phyloP scores from a whole-genome alignment of 805 yeast genomes.

The Lipomyces chichibuensis region DNA sequence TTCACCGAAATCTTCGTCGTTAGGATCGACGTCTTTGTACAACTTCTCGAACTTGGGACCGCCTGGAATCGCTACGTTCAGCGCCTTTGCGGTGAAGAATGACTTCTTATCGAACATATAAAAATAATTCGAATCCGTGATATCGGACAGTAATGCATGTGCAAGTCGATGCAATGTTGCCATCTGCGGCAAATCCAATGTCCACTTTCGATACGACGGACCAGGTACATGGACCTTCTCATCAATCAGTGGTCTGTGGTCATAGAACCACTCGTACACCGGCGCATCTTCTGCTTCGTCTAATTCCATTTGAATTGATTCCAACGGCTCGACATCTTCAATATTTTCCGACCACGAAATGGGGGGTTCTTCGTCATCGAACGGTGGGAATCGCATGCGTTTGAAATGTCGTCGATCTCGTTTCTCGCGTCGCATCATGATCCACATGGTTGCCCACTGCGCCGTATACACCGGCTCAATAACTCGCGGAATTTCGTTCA shows the following conservation, averaged over 20 bases:
- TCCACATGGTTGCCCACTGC: conserved; percentile 95
- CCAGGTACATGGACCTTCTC: conserved; percentile 65
- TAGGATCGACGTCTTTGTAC: conserved; percentile 62
- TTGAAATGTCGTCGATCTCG: conserved; percentile 87
- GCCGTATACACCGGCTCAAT: conserved; percentile 89
- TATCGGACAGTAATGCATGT: conserved; percentile 67
- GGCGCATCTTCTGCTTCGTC: conserved; percentile 63
- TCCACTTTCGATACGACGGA: conserved; percentile 75
- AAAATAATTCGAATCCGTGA: conserved; percentile 59
- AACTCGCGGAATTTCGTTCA: conserved; percentile 88
- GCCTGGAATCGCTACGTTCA: conserved; percentile 85
- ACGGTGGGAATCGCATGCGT: conserved; percentile 91
- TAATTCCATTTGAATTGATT: conserved; percentile 69
- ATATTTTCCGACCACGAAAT: conserved; percentile 79
- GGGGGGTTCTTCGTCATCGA: conserved; percentile 97
- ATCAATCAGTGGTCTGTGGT: conserved; percentile 70
- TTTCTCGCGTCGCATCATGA: conserved; percentile 90
- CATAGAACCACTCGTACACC: conserved; percentile 78
- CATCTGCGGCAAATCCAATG: conserved; percentile 62
- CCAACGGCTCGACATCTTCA: conserved; percentile 70
- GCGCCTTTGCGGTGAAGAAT: conserved; percentile 87
- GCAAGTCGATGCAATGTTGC: conserved; percentile 67
- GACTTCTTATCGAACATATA: conserved; percentile 78
- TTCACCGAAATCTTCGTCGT: conserved; percentile 82
- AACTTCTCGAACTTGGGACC: conserved; percentile 96